Conservation (phyloP, 202 grass and related monocot species). For the Zizania palustris region DNA sequence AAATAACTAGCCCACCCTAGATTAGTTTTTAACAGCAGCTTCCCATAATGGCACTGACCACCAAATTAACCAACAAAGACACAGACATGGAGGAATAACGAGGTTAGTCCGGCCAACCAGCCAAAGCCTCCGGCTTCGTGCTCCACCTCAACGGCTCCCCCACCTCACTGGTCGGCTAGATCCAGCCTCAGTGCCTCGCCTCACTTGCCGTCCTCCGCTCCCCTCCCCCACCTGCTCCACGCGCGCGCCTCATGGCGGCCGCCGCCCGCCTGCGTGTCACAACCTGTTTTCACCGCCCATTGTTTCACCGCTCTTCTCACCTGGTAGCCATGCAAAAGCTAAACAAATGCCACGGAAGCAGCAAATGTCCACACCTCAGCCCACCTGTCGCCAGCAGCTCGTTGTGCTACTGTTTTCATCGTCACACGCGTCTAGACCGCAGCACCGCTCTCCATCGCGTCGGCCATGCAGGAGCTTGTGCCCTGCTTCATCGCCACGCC, state of each 20-base stretch:
- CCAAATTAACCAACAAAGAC: background rate
- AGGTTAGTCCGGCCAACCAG: background rate
- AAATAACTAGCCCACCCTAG: background rate
- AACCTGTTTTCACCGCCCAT: too few species aligned
- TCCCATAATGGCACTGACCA: constrained; percentile 33
- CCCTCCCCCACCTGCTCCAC: background rate
- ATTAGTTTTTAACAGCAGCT: constrained; percentile 6
- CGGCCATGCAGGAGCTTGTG: too few species aligned
- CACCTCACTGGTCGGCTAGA: constrained; percentile 49
- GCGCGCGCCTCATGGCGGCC: constrained; percentile 44
- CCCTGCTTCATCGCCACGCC: too few species aligned
- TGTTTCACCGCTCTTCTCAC: too few species aligned
- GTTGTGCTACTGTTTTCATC: too few species aligned
- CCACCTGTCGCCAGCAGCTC: too few species aligned
- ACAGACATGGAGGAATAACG: background rate
- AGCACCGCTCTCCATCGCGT: too few species aligned
- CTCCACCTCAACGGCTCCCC: background rate
- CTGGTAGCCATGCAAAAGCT: too few species aligned
- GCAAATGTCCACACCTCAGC: too few species aligned
- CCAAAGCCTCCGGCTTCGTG: background rate
- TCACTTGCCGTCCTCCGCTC: background rate
- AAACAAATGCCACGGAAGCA: too few species aligned
- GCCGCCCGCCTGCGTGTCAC: constrained; percentile 11
- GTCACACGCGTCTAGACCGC: too few species aligned
- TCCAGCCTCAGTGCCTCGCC: constrained; percentile 36